Conservation (phyloP, 2,329 filamentous ascomycete genomes). For the Aspergillus unguis region DNA sequence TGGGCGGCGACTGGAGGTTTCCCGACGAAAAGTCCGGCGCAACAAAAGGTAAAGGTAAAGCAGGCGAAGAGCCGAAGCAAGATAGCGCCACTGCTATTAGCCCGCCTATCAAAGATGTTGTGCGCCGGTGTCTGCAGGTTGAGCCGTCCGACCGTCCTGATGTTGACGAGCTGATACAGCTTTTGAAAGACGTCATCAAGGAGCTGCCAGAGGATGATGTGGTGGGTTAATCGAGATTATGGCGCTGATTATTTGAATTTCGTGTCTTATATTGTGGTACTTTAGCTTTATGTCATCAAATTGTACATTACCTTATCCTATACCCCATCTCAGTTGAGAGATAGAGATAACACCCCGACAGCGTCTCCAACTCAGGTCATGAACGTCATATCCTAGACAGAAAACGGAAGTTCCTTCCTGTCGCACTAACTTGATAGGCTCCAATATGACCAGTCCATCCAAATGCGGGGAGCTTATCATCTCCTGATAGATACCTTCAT, state of each 20-base stretch:
- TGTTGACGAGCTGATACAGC: slow-evolving; percentile 74
- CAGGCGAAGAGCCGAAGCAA: slow-evolving; percentile 23
- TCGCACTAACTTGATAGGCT: background rate
- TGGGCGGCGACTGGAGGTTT: slow-evolving; percentile 94
- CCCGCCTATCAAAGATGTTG: slow-evolving; percentile 79
- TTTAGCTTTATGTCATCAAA: slow-evolving; percentile 9
- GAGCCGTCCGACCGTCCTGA: slow-evolving; percentile 86
- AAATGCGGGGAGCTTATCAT: slow-evolving; percentile 7
- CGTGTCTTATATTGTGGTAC: background rate
- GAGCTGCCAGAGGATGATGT: slow-evolving; percentile 62
- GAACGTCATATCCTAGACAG: background rate
- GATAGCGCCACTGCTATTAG: slow-evolving; percentile 61
- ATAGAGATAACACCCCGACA: background rate
- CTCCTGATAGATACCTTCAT: background rate
- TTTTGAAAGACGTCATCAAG: slow-evolving; percentile 71
- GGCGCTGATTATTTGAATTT: background rate
- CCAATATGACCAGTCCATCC: background rate
- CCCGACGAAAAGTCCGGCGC: slow-evolving; percentile 73
- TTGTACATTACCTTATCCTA: slow-evolving; percentile 23
- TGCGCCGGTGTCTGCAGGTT: slow-evolving; percentile 78
- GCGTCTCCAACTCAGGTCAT: slow-evolving; percentile 1
- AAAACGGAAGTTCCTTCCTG: slow-evolving; percentile 1
- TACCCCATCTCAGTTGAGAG: too few relatives aligned
- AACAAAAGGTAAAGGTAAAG: slow-evolving; percentile 57
- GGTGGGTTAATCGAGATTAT: slow-evolving; percentile 22